phyloP scores from a whole-genome alignment of 495 filamentous ascomycete species.

The Hypoxylon cercidicola region DNA sequence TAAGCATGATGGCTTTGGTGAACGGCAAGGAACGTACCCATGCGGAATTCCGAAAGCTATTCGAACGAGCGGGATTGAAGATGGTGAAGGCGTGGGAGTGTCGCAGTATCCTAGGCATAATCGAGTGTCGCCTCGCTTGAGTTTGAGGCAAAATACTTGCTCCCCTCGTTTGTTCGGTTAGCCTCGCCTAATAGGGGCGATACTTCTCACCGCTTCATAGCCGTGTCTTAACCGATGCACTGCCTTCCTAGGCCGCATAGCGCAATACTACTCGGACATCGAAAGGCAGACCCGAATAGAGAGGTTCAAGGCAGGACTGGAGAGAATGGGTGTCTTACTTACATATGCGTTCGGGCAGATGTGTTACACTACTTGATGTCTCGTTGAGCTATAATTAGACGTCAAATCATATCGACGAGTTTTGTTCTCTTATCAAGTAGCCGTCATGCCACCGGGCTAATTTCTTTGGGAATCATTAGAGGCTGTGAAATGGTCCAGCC shows the following conservation, averaged over 20 bases:
- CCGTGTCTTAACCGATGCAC: slow-evolving; percentile 29
- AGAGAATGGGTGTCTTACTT: slow-evolving; percentile 32
- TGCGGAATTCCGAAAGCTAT: slow-evolving; percentile 42
- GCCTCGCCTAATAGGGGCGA: slow-evolving; percentile 13
- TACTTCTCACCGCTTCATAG: slow-evolving; percentile 34
- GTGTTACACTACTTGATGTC: slow-evolving; percentile 36
- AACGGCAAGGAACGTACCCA: slow-evolving; percentile 55
- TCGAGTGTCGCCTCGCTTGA: slow-evolving; percentile 34
- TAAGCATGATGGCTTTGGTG: slow-evolving; percentile 53
- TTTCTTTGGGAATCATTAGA: slow-evolving; percentile 23
- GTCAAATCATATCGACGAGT: slow-evolving; percentile 30
- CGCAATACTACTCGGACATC: slow-evolving; percentile 30
- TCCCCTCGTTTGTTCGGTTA: slow-evolving; percentile 12
- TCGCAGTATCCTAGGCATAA: slow-evolving; percentile 36
- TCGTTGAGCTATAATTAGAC: slow-evolving; percentile 39
- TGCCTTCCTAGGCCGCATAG: slow-evolving; percentile 21
- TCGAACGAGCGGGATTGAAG: slow-evolving; percentile 32
- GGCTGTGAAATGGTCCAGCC: slow-evolving; percentile 29
- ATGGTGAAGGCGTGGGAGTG: slow-evolving; percentile 42
- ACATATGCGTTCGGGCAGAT: slow-evolving; percentile 36
- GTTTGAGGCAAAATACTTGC: background rate
- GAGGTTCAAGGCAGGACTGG: background rate
- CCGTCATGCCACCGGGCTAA: slow-evolving; percentile 27
- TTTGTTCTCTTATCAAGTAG: slow-evolving; percentile 15
- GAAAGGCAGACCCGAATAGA: slow-evolving; percentile 9